A percentile compares a stretch with the other conserved stretches of the same genome.
Conservation (phyloP, 2,329 filamentous ascomycete species). For the Decorospora gaudefroyi region DNA sequence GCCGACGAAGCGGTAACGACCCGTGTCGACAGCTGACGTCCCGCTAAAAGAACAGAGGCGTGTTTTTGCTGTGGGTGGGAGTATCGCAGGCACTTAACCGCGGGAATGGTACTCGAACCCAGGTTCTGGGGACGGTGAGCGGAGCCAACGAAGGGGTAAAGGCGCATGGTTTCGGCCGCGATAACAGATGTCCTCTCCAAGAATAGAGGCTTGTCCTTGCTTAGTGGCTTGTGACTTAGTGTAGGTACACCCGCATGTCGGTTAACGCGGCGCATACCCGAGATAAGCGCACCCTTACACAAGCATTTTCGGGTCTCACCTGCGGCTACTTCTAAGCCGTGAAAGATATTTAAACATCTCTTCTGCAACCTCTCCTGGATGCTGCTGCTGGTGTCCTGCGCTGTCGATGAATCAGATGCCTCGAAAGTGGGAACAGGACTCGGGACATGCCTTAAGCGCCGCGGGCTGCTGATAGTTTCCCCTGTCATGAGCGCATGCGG, state of each 20-base stretch:
- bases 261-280: not conserved
- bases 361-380: conserved; percentile 59
- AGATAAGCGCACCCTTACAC: not conserved
- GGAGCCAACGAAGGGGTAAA: not conserved
- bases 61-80: too few relatives aligned
- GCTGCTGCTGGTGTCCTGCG: conserved; percentile 71
- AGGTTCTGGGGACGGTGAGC: not conserved
- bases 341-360: conserved; percentile 54
- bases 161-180: conserved; percentile 2
- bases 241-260: not conserved
- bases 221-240: not conserved
- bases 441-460: conserved; percentile 61
- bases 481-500: conserved; percentile 68
- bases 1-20: too few relatives aligned
- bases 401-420: conserved; percentile 60
- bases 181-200: not conserved
- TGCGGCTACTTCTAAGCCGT: conserved; percentile 12
- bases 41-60: too few relatives aligned
- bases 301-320: not conserved
- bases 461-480: conserved; percentile 70
- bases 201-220: not conserved
- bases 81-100: too few relatives aligned
- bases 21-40: too few relatives aligned
- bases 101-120: not conserved
- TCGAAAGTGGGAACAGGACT: conserved; percentile 59